Conservation (phyloP, 257 asterid species). For the Petunia axillaris region DNA sequence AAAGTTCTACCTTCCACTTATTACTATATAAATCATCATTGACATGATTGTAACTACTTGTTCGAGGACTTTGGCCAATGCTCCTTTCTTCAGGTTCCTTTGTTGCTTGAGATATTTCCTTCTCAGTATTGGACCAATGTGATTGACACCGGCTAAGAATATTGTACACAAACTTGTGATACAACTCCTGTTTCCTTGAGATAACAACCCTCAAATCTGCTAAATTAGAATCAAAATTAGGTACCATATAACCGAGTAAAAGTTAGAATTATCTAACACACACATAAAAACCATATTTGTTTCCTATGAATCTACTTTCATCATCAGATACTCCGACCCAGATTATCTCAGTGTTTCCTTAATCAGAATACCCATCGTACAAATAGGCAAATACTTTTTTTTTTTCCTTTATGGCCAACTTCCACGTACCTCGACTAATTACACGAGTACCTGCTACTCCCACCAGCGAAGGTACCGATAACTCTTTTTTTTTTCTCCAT, state of each 20-base stretch:
- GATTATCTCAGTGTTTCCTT: background rate
- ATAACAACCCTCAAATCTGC: constrained; percentile 55
- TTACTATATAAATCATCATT: constrained; percentile 43
- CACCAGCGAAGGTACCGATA: no score
- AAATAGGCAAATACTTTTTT: background rate
- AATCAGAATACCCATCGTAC: background rate
- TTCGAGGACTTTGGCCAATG: constrained; percentile 26
- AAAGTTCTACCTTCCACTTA: constrained; percentile 77
- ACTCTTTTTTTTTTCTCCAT: no score
- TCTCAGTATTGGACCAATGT: constrained; percentile 50
- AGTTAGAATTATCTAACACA: constrained; percentile 48
- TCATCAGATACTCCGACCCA: constrained; percentile 43
- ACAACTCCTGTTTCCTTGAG: constrained; percentile 35
- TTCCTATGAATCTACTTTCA: constrained; percentile 41
- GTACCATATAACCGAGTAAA: constrained; percentile 53
- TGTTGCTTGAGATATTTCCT: constrained; percentile 27
- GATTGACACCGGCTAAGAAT: constrained; percentile 54
- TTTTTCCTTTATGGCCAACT: no score
- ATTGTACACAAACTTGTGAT: constrained; percentile 34
- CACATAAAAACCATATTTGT: constrained; percentile 36
- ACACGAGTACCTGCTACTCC: no score
- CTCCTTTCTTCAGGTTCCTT: constrained; percentile 19
- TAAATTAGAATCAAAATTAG: constrained; percentile 4
- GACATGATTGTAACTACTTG: constrained; percentile 40
- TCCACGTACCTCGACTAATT: no score